phyloP scores from a whole-genome alignment of 1,284 basidiomycete species.

The Heimioporus punctisporus region DNA sequence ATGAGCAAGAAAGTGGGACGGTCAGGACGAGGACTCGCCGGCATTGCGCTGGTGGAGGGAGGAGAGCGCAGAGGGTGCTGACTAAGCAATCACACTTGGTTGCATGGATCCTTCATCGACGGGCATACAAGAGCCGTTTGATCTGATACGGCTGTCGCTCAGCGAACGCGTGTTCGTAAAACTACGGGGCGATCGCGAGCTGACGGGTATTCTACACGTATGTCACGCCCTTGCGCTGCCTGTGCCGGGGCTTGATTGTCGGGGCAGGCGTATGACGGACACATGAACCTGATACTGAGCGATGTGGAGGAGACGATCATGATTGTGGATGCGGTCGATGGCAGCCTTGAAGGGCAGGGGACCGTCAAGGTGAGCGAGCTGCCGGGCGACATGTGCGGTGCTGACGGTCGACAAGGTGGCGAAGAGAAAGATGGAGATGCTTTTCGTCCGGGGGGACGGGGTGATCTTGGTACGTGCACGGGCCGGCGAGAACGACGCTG shows the following conservation, averaged over 20 bases:
- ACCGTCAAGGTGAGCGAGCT: slow-evolving; percentile 58
- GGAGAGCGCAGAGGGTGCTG: slow-evolving; percentile 25
- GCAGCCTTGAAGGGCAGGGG: slow-evolving; percentile 47
- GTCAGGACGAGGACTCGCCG: slow-evolving; percentile 18
- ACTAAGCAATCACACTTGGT: slow-evolving; percentile 26
- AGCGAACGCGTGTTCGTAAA: slow-evolving; percentile 98
- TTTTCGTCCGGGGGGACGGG: slow-evolving; percentile 97
- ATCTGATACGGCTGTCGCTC: slow-evolving; percentile 94
- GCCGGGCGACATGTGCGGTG: neutral
- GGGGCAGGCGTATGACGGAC: slow-evolving; percentile 94
- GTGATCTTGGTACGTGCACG: slow-evolving; percentile 80
- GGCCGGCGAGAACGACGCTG: slow-evolving; percentile 3
- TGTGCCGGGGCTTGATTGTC: slow-evolving; percentile 13
- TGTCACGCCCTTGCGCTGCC: slow-evolving; percentile 31
- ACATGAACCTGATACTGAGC: slow-evolving; percentile 99
- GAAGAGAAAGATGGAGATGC: slow-evolving; percentile 96
- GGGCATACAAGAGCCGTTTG: slow-evolving; percentile 96
- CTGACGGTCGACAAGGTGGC: slow-evolving; percentile 65
- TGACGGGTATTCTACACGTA: slow-evolving; percentile 94
- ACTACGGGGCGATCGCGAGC: slow-evolving; percentile 92
- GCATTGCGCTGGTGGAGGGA: slow-evolving; percentile 27
- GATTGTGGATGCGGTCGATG: slow-evolving; percentile 79
- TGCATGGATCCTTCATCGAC: slow-evolving; percentile 73
- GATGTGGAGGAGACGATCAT: slow-evolving; percentile 98
- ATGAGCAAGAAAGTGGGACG: slow-evolving; percentile 7